phyloP scores from a whole-genome alignment of 2,329 filamentous ascomycete species.

The Lomentospora prolificans region DNA sequence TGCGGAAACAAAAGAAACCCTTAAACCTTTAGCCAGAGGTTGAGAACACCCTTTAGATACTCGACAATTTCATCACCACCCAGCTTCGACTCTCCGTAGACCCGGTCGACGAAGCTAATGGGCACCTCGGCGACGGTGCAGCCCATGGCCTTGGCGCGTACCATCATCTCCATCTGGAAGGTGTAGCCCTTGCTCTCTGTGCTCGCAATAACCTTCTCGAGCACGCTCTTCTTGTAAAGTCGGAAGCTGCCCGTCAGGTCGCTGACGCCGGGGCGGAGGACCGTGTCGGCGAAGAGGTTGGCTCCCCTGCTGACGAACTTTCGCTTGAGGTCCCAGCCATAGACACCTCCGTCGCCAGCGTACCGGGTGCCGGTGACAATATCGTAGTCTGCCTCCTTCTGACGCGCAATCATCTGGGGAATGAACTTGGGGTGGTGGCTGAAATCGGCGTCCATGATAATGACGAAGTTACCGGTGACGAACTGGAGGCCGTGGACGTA shows the following conservation, averaged over 20 bases:
- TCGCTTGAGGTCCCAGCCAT: constrained; percentile 90
- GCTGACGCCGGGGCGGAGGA: constrained; percentile 85
- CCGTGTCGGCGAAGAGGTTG: constrained; percentile 91
- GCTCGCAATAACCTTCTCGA: constrained; percentile 81
- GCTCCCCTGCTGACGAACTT: constrained; percentile 78
- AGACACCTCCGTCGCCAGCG: constrained; percentile 80
- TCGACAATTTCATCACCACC: constrained; percentile 93
- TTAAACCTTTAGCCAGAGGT: constrained; percentile 68
- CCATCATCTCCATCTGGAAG: constrained; percentile 99
- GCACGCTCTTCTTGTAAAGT: constrained; percentile 81
- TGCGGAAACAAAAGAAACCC: neutral
- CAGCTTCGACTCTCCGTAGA: constrained; percentile 93
- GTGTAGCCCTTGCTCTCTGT: constrained; percentile 96
- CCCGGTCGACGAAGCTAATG: constrained; percentile 88
- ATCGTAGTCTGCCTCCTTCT: constrained; percentile 71
- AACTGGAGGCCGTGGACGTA: constrained; percentile 93
- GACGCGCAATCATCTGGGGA: constrained; percentile 78
- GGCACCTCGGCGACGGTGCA: constrained; percentile 91
- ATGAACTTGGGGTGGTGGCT: constrained; percentile 99
- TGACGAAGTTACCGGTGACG: constrained; percentile 84
- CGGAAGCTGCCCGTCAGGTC: constrained; percentile 93
- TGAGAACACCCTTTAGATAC: constrained; percentile 79
- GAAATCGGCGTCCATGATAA: constrained; percentile 99
- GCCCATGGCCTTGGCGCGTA: constrained; percentile 91
- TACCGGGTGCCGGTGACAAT: constrained; percentile 97